phyloP scores from a whole-genome alignment of 1,284 basidiomycete species.

The Apiotrichum sp. region DNA sequence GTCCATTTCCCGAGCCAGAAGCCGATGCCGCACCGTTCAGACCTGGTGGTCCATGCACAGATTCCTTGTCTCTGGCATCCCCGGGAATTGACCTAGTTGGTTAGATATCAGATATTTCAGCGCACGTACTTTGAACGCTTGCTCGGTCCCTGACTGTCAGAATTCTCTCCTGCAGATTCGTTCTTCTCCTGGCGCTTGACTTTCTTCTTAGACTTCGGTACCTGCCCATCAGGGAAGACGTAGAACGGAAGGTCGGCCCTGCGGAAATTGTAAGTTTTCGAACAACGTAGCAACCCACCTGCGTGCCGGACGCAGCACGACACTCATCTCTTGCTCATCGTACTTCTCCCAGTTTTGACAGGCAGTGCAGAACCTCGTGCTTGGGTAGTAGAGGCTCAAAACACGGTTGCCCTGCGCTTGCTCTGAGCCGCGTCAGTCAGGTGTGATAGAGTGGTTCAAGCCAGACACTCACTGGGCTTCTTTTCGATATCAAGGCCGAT shows the following conservation, averaged over 20 bases:
- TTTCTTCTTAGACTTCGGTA: constrained; percentile 43
- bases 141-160: constrained; percentile 35
- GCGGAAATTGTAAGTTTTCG: background rate
- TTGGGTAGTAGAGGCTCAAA: constrained; percentile 95
- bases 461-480: constrained; percentile 63
- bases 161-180: constrained; percentile 26
- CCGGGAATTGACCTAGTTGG: background rate
- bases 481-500: constrained; percentile 91
- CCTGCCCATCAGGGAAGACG: constrained; percentile 41
- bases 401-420: constrained; percentile 53
- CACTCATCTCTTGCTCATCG: constrained; percentile 87
- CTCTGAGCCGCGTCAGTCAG: constrained; percentile 26
- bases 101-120: background rate
- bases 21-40: background rate
- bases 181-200: constrained; percentile 36
- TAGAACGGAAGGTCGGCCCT: constrained; percentile 41
- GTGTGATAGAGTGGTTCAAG: no score
- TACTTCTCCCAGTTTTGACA: constrained; percentile 96
- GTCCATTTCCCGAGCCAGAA: background rate
- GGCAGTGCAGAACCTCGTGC: constrained; percentile 88
- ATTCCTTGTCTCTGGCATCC: no score
- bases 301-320: constrained; percentile 89
- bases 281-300: constrained; percentile 54
- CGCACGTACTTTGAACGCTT: constrained; percentile 36
- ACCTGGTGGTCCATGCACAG: no score